Base-by-base conservation (phyloP, 352 stramenopile genomes). In the Globisporangium parvum region DNA sequence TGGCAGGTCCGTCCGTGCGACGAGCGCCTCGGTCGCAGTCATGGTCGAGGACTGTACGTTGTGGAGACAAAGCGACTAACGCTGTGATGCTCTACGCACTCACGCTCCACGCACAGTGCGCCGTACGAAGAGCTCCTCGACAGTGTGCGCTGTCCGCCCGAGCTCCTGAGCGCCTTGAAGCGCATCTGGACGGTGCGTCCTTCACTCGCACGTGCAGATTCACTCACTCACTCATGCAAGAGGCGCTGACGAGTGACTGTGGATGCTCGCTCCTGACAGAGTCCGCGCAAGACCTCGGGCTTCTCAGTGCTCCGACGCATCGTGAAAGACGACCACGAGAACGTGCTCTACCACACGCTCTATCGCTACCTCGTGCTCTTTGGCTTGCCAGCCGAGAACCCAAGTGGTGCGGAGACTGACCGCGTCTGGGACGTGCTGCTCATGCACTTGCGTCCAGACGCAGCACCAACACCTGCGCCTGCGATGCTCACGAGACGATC, bases 91-190 rank as follows among this genome's bases (percentile, higher is more conserved):
- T 11, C 24, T 23, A 1, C 12, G 21, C 14, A 20, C 2, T 23
- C 20, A 0, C 6, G 3, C 39, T 39, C 6, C 31, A 17, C 15
- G 17, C 15, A 10, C 49, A 89, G 95, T 62, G 84, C 73, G 42
- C 97, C 97, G 2, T 99, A 99, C 66, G 97, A 99, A 91, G 96
- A 99, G 66, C 90, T 98, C 28, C 64, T 99, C 21, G 86, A 97
- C 51, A 71, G 85, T 47, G 96, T 98, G 15, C 60, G 63, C 15
- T 99, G 96, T 60, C 96, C 96, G 17, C n/a, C 59, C 24, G 71
- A 74, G 28, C 70, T 99, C 12, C 72, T 91, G 41, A 72, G 75
- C 21, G 87, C 87, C 47, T 65, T 98, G 14, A 82, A 88, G 48
- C 69, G 71, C 15, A 68, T 98, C 42, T 99, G 96, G 96, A 82